phyloP scores from a whole-genome alignment of 2,329 filamentous ascomycete species.

The Microascus cirrosus region DNA sequence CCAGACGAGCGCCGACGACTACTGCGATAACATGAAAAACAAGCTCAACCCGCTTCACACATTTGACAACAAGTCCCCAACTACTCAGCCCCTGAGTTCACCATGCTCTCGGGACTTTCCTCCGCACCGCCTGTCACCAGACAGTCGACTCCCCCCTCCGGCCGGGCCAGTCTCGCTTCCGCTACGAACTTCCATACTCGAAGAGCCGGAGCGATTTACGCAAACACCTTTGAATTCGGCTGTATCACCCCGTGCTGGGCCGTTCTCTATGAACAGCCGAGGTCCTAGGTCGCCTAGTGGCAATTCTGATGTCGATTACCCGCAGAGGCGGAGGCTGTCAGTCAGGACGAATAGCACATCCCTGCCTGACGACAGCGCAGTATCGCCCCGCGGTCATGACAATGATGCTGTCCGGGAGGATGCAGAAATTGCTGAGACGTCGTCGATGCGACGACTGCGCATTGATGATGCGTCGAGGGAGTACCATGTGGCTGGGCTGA shows the following conservation, averaged over 20 bases:
- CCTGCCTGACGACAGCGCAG: conserved; percentile 30
- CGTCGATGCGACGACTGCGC: conserved; percentile 35
- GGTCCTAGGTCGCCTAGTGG: conserved; percentile 32
- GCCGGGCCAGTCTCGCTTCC: conserved; percentile 34
- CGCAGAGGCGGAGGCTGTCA: conserved; percentile 28
- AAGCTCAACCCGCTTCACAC: conserved; percentile 39
- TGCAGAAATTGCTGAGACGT: conserved; percentile 40
- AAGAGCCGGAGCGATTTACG: conserved; percentile 29
- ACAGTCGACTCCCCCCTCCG: conserved; percentile 29
- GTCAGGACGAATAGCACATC: conserved; percentile 35
- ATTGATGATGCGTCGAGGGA: conserved; percentile 32
- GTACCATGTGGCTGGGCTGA: conserved; percentile 33
- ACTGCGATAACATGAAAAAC: conserved; percentile 40
- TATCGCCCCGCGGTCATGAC: conserved; percentile 31
- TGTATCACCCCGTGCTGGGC: conserved; percentile 30
- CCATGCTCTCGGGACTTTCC: conserved; percentile 27
- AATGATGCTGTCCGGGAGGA: conserved; percentile 27
- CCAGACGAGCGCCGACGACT: conserved; percentile 30
- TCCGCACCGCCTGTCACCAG: conserved; percentile 21
- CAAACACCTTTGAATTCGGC: conserved; percentile 37
- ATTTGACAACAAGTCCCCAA: conserved; percentile 27
- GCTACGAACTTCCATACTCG: conserved; percentile 24
- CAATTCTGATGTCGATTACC: conserved; percentile 32
- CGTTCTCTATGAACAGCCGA: conserved; percentile 24
- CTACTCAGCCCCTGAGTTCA: conserved; percentile 12